Evolutionary conservation across 2,329 filamentous ascomycete species (phyloP).

Genomic region (Hypoxylon sp.): DNA sequence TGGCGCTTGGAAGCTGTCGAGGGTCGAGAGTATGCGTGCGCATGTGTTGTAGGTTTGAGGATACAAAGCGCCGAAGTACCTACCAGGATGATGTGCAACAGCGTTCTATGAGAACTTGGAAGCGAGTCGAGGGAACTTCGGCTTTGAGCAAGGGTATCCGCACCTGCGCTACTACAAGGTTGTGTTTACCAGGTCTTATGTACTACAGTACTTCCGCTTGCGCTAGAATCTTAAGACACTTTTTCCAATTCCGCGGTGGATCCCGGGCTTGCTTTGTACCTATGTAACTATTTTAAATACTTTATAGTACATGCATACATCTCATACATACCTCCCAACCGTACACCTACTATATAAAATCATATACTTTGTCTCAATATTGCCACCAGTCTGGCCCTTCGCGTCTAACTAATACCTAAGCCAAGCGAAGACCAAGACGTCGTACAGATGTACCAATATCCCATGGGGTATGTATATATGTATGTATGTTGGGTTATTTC

Average conservation of each 20-base stretch:
- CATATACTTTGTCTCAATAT: constrained; percentile 17
- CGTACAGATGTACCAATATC: constrained; percentile 12
- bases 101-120: constrained; percentile 37
- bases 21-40: constrained; percentile 16
- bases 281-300: constrained; percentile 21
- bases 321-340: neutral
- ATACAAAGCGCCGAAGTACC: constrained; percentile 34
- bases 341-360: neutral
- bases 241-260: constrained; percentile 42
- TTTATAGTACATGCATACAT: constrained; percentile 4
- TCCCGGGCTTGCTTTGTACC: constrained; percentile 21
- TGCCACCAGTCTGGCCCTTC: constrained; percentile 18
- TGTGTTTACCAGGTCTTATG: constrained; percentile 5
- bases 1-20: constrained; percentile 52
- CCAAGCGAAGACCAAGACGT: constrained; percentile 3
- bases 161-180: constrained; percentile 16
- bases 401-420: constrained; percentile 17
- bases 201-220: constrained; percentile 24
- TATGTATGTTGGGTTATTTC: constrained; percentile 27
- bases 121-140: constrained; percentile 44
- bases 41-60: constrained; percentile 20
- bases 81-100: constrained; percentile 36
- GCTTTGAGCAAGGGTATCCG: constrained; percentile 40
- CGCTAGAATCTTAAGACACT: constrained; percentile 38
- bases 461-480: constrained; percentile 9